phyloP scores from a whole-genome alignment of 257 asterid species.

The Handroanthus guayacan region DNA sequence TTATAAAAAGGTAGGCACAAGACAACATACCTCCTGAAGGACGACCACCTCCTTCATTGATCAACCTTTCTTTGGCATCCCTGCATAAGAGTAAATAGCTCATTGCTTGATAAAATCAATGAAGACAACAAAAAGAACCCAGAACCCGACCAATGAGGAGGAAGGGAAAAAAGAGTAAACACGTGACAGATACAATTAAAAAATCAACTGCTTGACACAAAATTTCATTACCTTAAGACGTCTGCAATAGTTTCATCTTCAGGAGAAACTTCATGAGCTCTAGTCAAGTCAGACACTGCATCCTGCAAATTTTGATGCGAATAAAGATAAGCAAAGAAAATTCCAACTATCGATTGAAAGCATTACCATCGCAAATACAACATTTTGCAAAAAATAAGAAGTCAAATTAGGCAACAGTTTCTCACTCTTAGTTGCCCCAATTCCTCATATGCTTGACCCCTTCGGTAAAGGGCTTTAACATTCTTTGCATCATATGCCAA shows the following conservation, averaged over 20 bases:
- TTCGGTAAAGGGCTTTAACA: conserved; percentile 89
- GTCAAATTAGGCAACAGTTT: conserved; percentile 34
- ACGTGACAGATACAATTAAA: conserved; percentile 7
- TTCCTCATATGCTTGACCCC: conserved; percentile 92
- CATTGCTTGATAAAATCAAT: conserved; percentile 3
- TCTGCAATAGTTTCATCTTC: conserved; percentile 92
- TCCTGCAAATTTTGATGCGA: conserved; percentile 54
- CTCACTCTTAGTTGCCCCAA: conserved; percentile 76
- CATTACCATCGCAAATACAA: conserved; percentile 30
- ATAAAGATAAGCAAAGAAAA: conserved; percentile 22
- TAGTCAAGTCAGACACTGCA: conserved; percentile 87
- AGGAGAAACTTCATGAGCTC: conserved; percentile 83
- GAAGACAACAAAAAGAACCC: conserved; percentile 7
- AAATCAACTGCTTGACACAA: conserved; percentile 11
- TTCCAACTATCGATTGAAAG: conserved; percentile 17
- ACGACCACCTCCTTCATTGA: conserved; percentile 58
- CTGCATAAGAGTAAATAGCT: conserved; percentile 46
- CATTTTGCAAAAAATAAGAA: conserved; percentile 30
- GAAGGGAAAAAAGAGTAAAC: not conserved
- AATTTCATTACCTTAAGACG: conserved; percentile 72
- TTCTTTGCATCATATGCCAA: conserved; percentile 72
- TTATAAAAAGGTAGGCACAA: conserved; percentile 6
- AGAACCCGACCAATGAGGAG: conserved; percentile 9
- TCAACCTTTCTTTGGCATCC: conserved; percentile 72
- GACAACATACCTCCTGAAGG: conserved; percentile 62